These are phyloP conservation scores for Casuarina cunninghamiana DNA, from an alignment of 306 rosid species.

Conservation along the genomic window DNA sequence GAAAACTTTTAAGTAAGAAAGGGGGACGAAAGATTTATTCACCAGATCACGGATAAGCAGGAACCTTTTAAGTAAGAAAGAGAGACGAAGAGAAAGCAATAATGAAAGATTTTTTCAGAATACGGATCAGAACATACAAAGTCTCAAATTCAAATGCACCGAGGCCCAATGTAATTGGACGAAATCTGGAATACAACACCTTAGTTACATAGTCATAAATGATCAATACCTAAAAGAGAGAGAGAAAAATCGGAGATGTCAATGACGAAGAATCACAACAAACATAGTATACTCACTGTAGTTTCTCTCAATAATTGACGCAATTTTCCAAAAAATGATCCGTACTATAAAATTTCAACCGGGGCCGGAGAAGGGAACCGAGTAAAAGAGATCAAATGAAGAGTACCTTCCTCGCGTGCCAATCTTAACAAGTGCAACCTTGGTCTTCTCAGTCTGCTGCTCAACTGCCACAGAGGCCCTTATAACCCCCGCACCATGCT, in stretches of 20 bases:
- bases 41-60: background rate
- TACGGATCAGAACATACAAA: background rate
- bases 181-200: background rate
- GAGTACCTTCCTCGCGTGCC: slow-evolving; percentile 90
- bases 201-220: background rate
- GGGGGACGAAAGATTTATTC: background rate
- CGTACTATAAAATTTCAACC: background rate
- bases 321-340: slow-evolving; percentile 3
- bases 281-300: background rate
- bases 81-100: background rate
- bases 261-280: background rate
- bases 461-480: slow-evolving; percentile 77
- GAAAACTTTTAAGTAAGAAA: no score
- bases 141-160: background rate
- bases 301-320: background rate
- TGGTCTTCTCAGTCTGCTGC: slow-evolving; percentile 51
- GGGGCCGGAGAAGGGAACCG: background rate
- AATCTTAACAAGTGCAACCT: slow-evolving; percentile 65
- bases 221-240: background rate
- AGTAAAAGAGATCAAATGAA: background rate
- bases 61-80: background rate
- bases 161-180: background rate
- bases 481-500: slow-evolving; percentile 20
- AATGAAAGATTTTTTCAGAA: background rate
- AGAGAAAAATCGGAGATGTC: no score